Percentiles rank a stretch among this genome's conserved stretches.
Evolutionary conservation across 768 basidiomycete genomes (phyloP).

Genomic region (Lentinus brumalis): DNA sequence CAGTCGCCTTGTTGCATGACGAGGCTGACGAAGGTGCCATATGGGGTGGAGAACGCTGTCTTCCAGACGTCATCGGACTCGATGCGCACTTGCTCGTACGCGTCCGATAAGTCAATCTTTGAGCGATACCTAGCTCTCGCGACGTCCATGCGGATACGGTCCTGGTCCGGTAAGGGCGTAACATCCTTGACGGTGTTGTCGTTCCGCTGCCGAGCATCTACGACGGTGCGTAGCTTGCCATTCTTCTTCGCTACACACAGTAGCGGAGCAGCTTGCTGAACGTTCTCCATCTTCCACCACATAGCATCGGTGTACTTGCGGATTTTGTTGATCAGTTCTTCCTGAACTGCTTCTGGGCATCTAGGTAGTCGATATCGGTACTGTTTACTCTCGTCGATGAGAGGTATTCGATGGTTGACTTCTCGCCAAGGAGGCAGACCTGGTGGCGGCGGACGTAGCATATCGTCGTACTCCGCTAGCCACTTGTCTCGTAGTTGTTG

Average conservation of each 20-base stretch:
- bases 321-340: conserved; percentile 23
- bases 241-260: conserved; percentile 36
- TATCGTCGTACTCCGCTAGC: conserved; percentile 17
- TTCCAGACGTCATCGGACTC: conserved; percentile 31
- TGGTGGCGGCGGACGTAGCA: conserved; percentile 21
- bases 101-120: conserved; percentile 44
- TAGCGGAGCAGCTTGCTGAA: conserved; percentile 35
- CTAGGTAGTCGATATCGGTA: conserved; percentile 35
- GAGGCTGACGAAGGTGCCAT: conserved; percentile 38
- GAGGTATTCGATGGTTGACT: conserved; percentile 44
- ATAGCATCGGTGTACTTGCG: conserved; percentile 30
- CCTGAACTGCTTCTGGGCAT: conserved; percentile 35
- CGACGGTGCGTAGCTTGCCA: conserved; percentile 34
- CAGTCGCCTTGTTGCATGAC: conserved; percentile 49
- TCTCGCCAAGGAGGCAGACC: conserved; percentile 38
- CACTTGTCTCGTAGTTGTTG: background rate
- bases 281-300: conserved; percentile 35
- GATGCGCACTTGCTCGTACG: conserved; percentile 46
- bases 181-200: conserved; percentile 43
- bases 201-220: conserved; percentile 40
- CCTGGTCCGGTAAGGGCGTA: conserved; percentile 44
- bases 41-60: conserved; percentile 37
- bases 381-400: conserved; percentile 36
- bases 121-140: conserved; percentile 35
- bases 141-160: conserved; percentile 38